Evolutionary conservation across 169 alveolate species (phyloP).

Genomic region (Plasmodium falciparum): DNA sequence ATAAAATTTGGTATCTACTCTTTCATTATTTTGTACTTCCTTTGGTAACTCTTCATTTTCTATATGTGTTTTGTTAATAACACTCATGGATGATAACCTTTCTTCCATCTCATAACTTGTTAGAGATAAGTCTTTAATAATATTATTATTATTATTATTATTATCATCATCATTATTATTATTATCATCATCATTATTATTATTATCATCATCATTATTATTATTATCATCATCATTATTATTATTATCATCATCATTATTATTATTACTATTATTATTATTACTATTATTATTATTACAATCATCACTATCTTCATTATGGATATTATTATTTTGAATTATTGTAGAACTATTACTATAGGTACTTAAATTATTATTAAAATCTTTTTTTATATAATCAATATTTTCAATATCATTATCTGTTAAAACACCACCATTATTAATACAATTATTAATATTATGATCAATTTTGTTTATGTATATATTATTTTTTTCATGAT

Average conservation of each 20-base stretch:
- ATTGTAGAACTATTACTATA: not conserved
- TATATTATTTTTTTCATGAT: not conserved
- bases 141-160: not conserved
- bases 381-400: not conserved
- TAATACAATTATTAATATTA: not conserved
- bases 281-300: not conserved
- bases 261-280: not conserved
- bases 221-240: not conserved
- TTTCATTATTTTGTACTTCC: not conserved
- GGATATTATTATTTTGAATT: not conserved
- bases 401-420: not conserved
- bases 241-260: not conserved
- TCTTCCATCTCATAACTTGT: too few relatives aligned
- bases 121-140: not conserved
- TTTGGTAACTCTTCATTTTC: not conserved
- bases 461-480: not conserved
- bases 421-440: not conserved
- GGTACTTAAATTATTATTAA: not conserved
- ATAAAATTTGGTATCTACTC: not conserved
- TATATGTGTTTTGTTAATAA: not conserved
- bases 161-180: not conserved
- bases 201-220: not conserved
- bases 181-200: not conserved
- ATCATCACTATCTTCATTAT: not conserved
- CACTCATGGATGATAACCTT: too few relatives aligned